A percentile compares a stretch with the other conserved stretches of the same genome.
phyloP scores from a whole-genome alignment of 306 rosid species.

The Lagenaria siceraria region DNA sequence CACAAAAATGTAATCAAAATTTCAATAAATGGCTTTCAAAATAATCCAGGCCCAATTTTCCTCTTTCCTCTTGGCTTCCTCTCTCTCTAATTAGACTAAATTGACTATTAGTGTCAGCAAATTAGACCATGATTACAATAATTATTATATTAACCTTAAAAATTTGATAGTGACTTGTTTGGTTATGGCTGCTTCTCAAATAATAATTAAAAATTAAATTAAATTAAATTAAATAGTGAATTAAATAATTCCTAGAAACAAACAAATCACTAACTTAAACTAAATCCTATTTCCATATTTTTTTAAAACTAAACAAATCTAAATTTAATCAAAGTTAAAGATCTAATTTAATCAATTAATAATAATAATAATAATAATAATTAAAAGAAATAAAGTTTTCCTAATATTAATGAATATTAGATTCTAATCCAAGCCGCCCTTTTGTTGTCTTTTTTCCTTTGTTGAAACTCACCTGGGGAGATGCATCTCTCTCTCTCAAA shows the following conservation, averaged over 20 bases:
- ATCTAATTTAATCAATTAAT: background rate
- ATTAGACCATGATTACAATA: background rate
- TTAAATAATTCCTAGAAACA: background rate
- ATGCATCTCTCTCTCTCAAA: background rate
- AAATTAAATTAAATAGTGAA: background rate
- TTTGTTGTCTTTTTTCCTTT: background rate
- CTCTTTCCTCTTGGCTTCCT: background rate
- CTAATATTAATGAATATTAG: background rate
- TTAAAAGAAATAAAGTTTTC: background rate
- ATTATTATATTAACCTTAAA: background rate
- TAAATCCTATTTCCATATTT: background rate
- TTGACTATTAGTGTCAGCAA: background rate
- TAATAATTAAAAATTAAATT: background rate
- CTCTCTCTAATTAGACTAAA: background rate
- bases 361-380: background rate
- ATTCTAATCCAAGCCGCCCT: background rate
- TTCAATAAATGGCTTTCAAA: background rate
- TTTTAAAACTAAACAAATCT: background rate
- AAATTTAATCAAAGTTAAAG: background rate
- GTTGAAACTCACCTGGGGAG: background rate
- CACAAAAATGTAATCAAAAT: no score
- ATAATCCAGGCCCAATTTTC: background rate
- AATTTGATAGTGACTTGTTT: background rate
- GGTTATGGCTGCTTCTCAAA: background rate
- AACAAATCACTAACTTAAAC: background rate